These are phyloP conservation scores for Chlorella ohadii DNA, from an alignment of 139 green algal genomes.

Conservation along the genomic window DNA sequence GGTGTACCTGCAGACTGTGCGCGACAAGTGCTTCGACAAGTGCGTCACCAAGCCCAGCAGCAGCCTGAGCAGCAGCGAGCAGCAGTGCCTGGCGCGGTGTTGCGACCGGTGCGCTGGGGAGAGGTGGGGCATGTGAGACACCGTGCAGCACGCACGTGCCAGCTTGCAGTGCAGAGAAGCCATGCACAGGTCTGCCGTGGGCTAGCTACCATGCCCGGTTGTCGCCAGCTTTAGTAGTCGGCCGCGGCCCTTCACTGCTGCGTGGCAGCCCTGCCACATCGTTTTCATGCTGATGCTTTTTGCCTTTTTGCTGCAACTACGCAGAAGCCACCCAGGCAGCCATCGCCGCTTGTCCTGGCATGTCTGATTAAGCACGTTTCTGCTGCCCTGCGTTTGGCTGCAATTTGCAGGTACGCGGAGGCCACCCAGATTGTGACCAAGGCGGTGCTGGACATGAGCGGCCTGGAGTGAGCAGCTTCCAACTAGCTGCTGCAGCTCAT, in stretches of 20 bases:
- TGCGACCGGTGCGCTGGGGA: conserved; percentile 83
- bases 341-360: too few species aligned
- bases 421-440: conserved; percentile 58
- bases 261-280: too few species aligned
- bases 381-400: too few species aligned
- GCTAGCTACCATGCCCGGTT: too few species aligned
- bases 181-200: too few species aligned
- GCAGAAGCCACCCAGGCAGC: neutral
- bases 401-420: conserved; percentile 29
- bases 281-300: too few species aligned
- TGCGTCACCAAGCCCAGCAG: conserved; percentile 88
- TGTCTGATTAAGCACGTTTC: too few species aligned
- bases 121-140: neutral
- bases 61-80: conserved; percentile 89
- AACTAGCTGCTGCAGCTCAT: too few species aligned
- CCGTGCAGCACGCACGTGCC: too few species aligned
- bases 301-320: neutral
- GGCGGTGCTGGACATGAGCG: conserved; percentile 50
- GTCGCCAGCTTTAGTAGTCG: too few species aligned
- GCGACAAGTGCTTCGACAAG: conserved; percentile 95
- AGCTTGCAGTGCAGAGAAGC: too few species aligned
- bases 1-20: conserved; percentile 92
- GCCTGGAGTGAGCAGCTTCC: conserved; percentile 28
- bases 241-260: too few species aligned
- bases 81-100: conserved; percentile 89